Percentiles rank a stretch among this genome's conserved stretches.
Evolutionary conservation across 2,329 filamentous ascomycete genomes (phyloP).

Genomic region (Paracoccidioides lutzii): DNA sequence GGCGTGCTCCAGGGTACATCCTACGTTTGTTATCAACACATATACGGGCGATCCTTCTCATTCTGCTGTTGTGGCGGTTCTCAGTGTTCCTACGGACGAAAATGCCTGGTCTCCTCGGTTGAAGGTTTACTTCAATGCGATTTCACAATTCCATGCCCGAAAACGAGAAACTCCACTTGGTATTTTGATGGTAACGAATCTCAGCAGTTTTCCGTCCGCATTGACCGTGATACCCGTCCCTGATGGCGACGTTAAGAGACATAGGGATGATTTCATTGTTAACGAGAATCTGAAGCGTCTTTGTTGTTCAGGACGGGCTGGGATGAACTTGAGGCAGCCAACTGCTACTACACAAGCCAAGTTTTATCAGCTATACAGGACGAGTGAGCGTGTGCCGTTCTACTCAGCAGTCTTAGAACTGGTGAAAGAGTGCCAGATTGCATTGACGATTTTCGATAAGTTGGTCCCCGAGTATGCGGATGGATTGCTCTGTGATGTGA

Average conservation of each 20-base stretch:
- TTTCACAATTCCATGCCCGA: conserved; percentile 73
- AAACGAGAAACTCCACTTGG: conserved; percentile 71
- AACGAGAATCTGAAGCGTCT: conserved; percentile 89
- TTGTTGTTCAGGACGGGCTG: conserved; percentile 80
- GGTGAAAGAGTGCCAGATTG: conserved; percentile 81
- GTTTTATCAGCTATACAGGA: conserved; percentile 81
- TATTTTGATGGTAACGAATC: conserved; percentile 83
- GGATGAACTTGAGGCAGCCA: conserved; percentile 66
- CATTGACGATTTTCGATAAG: conserved; percentile 76
- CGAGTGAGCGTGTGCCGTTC: conserved; percentile 67
- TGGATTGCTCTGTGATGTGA: conserved; percentile 82
- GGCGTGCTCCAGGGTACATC: conserved; percentile 82
- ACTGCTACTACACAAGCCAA: conserved; percentile 75
- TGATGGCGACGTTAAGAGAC: conserved; percentile 67
- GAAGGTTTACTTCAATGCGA: conserved; percentile 71
- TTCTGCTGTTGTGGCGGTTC: conserved; percentile 62
- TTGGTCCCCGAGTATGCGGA: conserved; percentile 82
- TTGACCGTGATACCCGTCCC: conserved; percentile 86
- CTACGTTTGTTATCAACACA: conserved; percentile 82
- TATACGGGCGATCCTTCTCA: conserved; percentile 81
- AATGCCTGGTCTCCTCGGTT: conserved; percentile 65
- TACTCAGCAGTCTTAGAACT: conserved; percentile 72
- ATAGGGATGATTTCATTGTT: conserved; percentile 76
- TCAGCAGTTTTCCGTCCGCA: conserved; percentile 82
- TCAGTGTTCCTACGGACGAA: conserved; percentile 72